A percentile compares a stretch with the other conserved stretches of the same genome.
These are phyloP conservation scores for Hericium rajendrae DNA, from an alignment of 768 basidiomycete genomes.

Conservation along the genomic window DNA sequence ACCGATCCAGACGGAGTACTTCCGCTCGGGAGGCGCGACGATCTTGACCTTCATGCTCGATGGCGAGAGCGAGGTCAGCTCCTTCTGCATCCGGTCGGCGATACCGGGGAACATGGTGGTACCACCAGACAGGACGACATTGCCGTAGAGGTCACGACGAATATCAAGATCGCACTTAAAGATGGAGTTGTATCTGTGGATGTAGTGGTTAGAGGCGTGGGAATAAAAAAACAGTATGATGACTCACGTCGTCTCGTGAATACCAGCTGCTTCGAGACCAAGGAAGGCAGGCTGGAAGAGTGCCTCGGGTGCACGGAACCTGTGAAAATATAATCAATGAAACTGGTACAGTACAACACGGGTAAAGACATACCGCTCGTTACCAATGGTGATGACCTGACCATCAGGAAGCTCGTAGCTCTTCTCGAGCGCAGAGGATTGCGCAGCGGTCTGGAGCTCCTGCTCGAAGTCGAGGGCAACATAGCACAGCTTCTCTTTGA, in stretches of 20 bases:
- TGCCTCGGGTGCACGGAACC: conserved; percentile 49
- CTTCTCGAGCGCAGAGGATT: conserved; percentile 86
- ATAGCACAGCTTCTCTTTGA: conserved; percentile 91
- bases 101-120: conserved; percentile 58
- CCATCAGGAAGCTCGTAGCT: conserved; percentile 89
- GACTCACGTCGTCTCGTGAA: conserved; percentile 55
- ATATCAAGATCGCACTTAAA: conserved; percentile 60
- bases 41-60: conserved; percentile 66
- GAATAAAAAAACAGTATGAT: background rate
- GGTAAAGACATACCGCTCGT: conserved; percentile 37
- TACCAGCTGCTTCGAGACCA: conserved; percentile 75
- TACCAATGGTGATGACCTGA: conserved; percentile 84
- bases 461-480: conserved; percentile 93
- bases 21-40: conserved; percentile 60
- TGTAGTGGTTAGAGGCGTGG: background rate
- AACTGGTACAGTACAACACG: background rate
- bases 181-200: conserved; percentile 60
- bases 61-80: conserved; percentile 55
- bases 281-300: conserved; percentile 53
- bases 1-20: conserved; percentile 60
- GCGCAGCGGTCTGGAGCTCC: conserved; percentile 84
- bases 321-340: conserved; percentile 6
- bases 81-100: conserved; percentile 65
- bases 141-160: conserved; percentile 45
- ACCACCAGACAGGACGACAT: conserved; percentile 54